Evolutionary conservation across 2,329 filamentous ascomycete genomes (phyloP).

Genomic region (Grosmannia huntii): DNA sequence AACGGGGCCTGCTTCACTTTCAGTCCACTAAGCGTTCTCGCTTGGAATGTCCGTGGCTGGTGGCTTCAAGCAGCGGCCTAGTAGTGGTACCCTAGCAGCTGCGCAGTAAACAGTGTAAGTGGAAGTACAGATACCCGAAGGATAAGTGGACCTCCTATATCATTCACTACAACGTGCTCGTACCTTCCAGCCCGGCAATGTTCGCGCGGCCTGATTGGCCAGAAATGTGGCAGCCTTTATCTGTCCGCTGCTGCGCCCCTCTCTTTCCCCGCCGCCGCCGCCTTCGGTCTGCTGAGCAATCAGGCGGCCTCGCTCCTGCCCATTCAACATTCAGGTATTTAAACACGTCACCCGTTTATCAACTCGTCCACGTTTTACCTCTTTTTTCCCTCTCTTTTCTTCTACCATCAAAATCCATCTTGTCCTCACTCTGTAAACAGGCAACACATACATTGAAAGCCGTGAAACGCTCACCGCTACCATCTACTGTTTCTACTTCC

Average conservation of each 20-base stretch:
- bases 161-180: constrained; percentile 8
- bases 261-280: not conserved
- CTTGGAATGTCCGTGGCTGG: too few relatives aligned
- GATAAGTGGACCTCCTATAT: not conserved
- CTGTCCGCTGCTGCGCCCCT: constrained; percentile 7
- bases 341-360: not conserved
- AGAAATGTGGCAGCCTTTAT: not conserved
- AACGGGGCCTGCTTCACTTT: too few relatives aligned
- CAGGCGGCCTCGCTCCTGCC: constrained; percentile 6
- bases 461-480: not conserved
- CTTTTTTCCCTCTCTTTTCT: constrained; percentile 14
- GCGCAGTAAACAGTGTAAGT: not conserved
- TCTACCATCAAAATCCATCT: not conserved
- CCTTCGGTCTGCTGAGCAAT: constrained; percentile 7
- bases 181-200: constrained; percentile 6
- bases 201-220: constrained; percentile 7
- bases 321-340: constrained; percentile 6
- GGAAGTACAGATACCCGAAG: not conserved
- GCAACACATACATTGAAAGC: not conserved
- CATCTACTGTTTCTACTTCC: not conserved
- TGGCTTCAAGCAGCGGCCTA: not conserved
- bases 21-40: too few relatives aligned
- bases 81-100: not conserved
- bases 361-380: not conserved
- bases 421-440: constrained; percentile 6